Evolutionary conservation across 2,329 filamentous ascomycete species (phyloP).

Genomic region (Cordyceps javanica): DNA sequence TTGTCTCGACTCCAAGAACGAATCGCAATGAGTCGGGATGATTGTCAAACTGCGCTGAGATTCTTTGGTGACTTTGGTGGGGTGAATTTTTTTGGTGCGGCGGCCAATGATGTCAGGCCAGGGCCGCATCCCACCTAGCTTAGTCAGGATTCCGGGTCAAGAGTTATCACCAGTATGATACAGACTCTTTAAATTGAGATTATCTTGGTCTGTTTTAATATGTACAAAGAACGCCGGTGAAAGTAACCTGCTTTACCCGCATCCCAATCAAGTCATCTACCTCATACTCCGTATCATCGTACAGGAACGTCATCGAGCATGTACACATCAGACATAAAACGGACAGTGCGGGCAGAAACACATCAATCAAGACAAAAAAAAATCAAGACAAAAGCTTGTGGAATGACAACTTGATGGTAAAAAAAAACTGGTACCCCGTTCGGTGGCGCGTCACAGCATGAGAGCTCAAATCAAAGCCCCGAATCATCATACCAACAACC

Average conservation of each 20-base stretch:
- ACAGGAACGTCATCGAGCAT: conserved; percentile 1
- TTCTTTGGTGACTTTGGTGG: conserved; percentile 27
- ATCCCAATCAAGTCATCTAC: not conserved
- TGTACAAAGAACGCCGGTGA: not conserved
- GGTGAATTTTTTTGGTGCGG: conserved; percentile 31
- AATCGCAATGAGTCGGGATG: not conserved
- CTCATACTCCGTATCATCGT: not conserved
- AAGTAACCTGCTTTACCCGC: not conserved
- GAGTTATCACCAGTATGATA: not conserved
- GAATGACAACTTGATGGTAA: not conserved
- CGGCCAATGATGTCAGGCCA: conserved; percentile 28
- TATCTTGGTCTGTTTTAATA: not conserved
- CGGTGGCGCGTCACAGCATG: conserved; percentile 3
- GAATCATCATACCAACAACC: not conserved
- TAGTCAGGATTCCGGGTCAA: not conserved
- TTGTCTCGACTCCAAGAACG: not conserved
- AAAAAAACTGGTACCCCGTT: not conserved
- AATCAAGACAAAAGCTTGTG: not conserved
- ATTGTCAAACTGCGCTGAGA: conserved; percentile 9
- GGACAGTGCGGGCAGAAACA: not conserved
- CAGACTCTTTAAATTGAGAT: not conserved
- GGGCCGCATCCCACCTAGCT: not conserved
- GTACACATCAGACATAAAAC: not conserved
- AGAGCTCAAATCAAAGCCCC: not conserved
- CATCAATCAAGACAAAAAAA: not conserved